Percentiles rank a stretch among this genome's conserved stretches.
Evolutionary conservation across 179 eudicot genomes (phyloP).

Genomic region (Spinacia oleracea): DNA sequence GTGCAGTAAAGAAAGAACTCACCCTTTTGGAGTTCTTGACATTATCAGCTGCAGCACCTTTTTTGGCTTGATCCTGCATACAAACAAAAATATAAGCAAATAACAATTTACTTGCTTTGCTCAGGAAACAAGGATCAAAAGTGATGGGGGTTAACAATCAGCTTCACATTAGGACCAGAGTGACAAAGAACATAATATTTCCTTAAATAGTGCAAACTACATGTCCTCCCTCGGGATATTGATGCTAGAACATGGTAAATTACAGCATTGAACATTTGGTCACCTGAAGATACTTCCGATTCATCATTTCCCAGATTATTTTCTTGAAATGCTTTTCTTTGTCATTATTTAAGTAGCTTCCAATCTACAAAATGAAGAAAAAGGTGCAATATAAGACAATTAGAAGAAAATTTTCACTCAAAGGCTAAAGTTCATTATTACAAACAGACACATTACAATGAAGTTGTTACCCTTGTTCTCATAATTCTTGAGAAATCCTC

Average conservation of each 20-base stretch:
- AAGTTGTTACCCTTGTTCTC: background rate
- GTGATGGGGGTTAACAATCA: background rate
- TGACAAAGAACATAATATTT: background rate
- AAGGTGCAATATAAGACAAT: background rate
- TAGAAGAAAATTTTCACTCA: background rate
- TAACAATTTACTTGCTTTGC: background rate
- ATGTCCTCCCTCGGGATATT: background rate
- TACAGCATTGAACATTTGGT: background rate
- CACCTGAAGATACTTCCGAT: slow-evolving; percentile 45
- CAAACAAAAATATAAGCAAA: background rate
- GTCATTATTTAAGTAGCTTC: slow-evolving; percentile 35
- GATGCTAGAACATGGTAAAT: background rate
- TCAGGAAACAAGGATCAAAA: background rate
- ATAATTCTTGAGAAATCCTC: background rate
- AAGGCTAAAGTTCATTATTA: slow-evolving; percentile 6
- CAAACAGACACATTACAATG: background rate
- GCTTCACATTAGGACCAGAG: slow-evolving; percentile 2
- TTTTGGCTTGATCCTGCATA: slow-evolving; percentile 40
- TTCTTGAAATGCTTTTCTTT: slow-evolving; percentile 39
- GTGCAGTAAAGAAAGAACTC: slow-evolving; percentile 12
- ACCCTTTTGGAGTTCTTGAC: slow-evolving; percentile 30
- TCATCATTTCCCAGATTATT: slow-evolving; percentile 48
- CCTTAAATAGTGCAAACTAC: background rate
- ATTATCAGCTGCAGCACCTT: slow-evolving; percentile 28
- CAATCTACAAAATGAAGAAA: slow-evolving; percentile 26